Evolutionary conservation across 192 early-diverging fungal genomes (phyloP).

Genomic region (Cladochytrium replicatum): DNA sequence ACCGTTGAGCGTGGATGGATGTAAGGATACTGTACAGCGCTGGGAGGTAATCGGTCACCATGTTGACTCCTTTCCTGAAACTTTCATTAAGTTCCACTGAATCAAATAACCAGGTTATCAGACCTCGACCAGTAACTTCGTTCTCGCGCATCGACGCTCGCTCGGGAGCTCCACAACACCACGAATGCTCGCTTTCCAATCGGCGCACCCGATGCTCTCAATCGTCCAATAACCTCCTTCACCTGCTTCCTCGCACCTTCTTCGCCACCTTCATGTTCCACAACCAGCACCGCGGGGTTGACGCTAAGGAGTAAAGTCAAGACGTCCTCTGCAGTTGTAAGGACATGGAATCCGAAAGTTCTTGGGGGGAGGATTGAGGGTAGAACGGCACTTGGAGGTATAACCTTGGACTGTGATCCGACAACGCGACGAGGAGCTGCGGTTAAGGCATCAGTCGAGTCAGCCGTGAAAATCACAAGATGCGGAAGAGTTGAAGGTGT

Average conservation of each 20-base stretch:
- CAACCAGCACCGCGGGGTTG: not conserved
- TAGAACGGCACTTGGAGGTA: not conserved
- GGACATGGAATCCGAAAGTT: not conserved
- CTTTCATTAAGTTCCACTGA: too few relatives aligned
- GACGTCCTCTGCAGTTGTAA: not conserved
- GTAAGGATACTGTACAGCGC: not conserved
- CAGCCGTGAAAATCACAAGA: too few relatives aligned
- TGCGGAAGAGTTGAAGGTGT: too few relatives aligned
- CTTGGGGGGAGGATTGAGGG: not conserved
- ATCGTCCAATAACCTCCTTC: not conserved
- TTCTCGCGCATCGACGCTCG: not conserved
- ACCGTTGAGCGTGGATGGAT: not conserved
- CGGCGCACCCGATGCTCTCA: not conserved
- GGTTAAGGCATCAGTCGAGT: too few relatives aligned
- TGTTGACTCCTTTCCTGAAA: slow-evolving; percentile 12
- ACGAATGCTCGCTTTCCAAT: not conserved
- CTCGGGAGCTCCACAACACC: not conserved
- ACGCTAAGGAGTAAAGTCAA: not conserved
- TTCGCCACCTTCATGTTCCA: not conserved
- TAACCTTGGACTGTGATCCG: too few relatives aligned
- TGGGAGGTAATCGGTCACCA: slow-evolving; percentile 2
- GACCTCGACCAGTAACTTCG: slow-evolving; percentile 1
- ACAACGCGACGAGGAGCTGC: too few relatives aligned
- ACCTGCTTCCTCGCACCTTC: not conserved
- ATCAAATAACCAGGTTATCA: too few relatives aligned